These are phyloP conservation scores for Fusarium drepaniforme DNA, from an alignment of 2,329 filamentous ascomycete genomes.

Conservation along the genomic window DNA sequence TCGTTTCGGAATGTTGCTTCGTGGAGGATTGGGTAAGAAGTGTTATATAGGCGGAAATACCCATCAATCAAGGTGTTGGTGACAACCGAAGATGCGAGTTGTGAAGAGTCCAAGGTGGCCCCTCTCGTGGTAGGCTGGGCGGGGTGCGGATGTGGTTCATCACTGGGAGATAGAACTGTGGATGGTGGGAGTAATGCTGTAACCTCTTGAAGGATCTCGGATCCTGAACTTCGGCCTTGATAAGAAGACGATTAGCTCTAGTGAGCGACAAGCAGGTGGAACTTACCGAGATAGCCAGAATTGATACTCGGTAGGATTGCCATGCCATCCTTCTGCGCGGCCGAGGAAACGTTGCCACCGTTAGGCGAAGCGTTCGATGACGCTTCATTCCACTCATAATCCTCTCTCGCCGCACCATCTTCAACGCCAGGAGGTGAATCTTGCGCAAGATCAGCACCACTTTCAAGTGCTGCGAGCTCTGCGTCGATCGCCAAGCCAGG, in stretches of 20 bases:
- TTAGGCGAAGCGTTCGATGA: constrained; percentile 5
- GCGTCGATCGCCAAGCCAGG: constrained; percentile 45
- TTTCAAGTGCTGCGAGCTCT: constrained; percentile 4
- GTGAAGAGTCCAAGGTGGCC: not conserved
- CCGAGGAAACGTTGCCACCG: not conserved
- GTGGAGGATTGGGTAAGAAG: constrained; percentile 57
- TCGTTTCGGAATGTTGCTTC: constrained; percentile 54
- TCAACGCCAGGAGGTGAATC: not conserved
- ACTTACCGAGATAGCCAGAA: constrained; percentile 42
- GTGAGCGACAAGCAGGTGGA: not conserved
- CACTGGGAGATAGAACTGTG: not conserved
- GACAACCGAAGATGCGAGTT: constrained; percentile 23
- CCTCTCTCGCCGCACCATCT: constrained; percentile 11
- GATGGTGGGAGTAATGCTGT: constrained; percentile 16
- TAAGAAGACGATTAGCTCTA: not conserved
- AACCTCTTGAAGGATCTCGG: constrained; percentile 41
- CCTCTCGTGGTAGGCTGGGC: not conserved
- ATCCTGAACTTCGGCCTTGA: constrained; percentile 45
- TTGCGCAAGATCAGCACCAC: not conserved
- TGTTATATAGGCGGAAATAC: constrained; percentile 57
- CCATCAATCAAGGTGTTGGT: constrained; percentile 47
- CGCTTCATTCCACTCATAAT: constrained; percentile 39
- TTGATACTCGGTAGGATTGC: constrained; percentile 36
- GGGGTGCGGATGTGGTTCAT: not conserved
- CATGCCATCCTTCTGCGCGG: constrained; percentile 38